These are phyloP conservation scores for Cryptococcus hybrid DNA, from an alignment of 1,284 basidiomycete species.

Conservation along the genomic window DNA sequence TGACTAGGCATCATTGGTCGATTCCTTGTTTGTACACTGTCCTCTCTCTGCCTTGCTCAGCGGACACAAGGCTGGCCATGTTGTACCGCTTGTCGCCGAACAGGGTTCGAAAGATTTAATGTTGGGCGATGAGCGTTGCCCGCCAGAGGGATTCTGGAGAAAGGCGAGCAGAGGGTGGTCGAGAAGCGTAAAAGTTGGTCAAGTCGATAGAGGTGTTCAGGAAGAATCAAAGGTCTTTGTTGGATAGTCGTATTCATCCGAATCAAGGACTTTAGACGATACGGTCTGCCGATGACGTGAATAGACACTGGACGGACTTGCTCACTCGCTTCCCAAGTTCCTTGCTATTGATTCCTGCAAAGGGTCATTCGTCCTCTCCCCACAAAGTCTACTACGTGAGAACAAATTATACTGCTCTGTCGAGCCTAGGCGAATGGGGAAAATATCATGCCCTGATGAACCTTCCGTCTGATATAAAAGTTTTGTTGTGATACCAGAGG, in stretches of 20 bases:
- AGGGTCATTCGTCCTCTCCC: conserved; percentile 5
- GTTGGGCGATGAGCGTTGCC: background rate
- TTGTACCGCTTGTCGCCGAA: conserved; percentile 50
- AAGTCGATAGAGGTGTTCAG: conserved; percentile 84
- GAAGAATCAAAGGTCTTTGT: conserved; percentile 71
- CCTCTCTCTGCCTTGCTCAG: conserved; percentile 11
- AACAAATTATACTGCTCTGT: conserved; percentile 81
- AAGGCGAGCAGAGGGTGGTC: background rate
- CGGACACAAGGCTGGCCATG: conserved; percentile 32
- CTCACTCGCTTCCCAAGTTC: conserved; percentile 48
- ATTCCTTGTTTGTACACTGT: background rate
- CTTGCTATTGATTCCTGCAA: conserved; percentile 18
- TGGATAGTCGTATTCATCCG: conserved; percentile 54
- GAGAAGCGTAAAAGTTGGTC: conserved; percentile 49
- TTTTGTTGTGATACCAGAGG: conserved; percentile 59
- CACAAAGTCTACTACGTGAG: conserved; percentile 65
- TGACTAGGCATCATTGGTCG: conserved; percentile 20
- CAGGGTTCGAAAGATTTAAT: conserved; percentile 20
- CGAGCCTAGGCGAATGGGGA: conserved; percentile 66
- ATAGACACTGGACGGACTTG: conserved; percentile 74
- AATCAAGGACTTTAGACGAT: conserved; percentile 10
- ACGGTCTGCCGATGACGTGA: conserved; percentile 70
- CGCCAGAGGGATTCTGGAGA: conserved; percentile 1
- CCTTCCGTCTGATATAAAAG: conserved; percentile 50
- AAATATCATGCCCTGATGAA: conserved; percentile 53